Conservation (phyloP, 768 basidiomycete species). For the Naganishia kalamii region DNA sequence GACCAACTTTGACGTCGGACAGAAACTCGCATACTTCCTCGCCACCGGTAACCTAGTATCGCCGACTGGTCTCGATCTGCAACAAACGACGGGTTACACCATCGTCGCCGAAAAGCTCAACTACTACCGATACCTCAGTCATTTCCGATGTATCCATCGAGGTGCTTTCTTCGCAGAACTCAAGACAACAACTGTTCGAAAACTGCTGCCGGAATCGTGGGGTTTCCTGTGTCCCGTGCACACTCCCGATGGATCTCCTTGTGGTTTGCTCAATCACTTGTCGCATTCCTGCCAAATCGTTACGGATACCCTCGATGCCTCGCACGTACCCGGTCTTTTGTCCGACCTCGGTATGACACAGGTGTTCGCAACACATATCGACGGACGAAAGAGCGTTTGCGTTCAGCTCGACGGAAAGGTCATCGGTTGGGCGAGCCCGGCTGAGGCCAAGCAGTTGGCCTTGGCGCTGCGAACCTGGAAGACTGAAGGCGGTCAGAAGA, state of each 20-base stretch:
- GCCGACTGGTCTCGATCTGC: constrained; percentile 88
- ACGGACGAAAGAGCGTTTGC: constrained; percentile 73
- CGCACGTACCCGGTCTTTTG: constrained; percentile 75
- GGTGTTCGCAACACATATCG: constrained; percentile 68
- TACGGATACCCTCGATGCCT: constrained; percentile 65
- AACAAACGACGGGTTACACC: constrained; percentile 97
- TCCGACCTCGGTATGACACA: constrained; percentile 90
- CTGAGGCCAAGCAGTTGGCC: constrained; percentile 72
- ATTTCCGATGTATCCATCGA: constrained; percentile 97
- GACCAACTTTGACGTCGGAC: constrained; percentile 85
- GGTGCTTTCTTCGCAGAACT: constrained; percentile 98
- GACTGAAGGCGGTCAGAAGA: constrained; percentile 70
- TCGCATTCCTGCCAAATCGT: constrained; percentile 88
- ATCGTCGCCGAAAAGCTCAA: constrained; percentile 98
- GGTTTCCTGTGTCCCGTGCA: constrained; percentile 98
- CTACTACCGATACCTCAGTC: constrained; percentile 95
- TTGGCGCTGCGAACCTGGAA: constrained; percentile 84
- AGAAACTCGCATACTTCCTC: constrained; percentile 84
- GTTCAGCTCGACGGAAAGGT: constrained; percentile 93
- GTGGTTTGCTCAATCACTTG: constrained; percentile 93
- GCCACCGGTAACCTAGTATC: constrained; percentile 95
- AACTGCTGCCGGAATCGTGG: constrained; percentile 95
- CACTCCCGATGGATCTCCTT: constrained; percentile 95
- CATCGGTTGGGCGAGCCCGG: constrained; percentile 82
- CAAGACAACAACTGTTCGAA: constrained; percentile 95